Percentiles rank a stretch among this genome's conserved stretches.
Conservation (phyloP, 768 basidiomycete genomes). For the Amanita brunnescens region DNA sequence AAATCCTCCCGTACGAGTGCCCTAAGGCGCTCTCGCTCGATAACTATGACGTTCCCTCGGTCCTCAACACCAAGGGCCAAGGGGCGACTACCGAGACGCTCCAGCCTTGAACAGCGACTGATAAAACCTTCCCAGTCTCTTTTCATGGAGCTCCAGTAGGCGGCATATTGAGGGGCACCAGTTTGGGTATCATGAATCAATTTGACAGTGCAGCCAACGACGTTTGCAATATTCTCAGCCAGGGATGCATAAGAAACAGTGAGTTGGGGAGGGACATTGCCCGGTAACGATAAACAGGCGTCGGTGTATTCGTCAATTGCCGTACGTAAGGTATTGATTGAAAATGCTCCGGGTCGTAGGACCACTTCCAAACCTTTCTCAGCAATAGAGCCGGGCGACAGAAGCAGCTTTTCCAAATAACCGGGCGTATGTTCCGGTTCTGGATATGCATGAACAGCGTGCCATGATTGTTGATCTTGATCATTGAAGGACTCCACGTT, state of each 20-base stretch:
- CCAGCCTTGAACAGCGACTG: conserved; percentile 83
- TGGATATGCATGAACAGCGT: conserved; percentile 48
- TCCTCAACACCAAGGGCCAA: conserved; percentile 49
- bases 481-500: conserved; percentile 28
- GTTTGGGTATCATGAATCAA: conserved; percentile 68
- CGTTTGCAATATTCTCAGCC: conserved; percentile 67
- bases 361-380: conserved; percentile 77
- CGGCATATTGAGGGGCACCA: conserved; percentile 67
- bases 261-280: conserved; percentile 47
- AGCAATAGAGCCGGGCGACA: conserved; percentile 60
- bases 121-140: conserved; percentile 96
- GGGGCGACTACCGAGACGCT: conserved; percentile 78
- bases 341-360: conserved; percentile 85
- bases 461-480: conserved; percentile 37
- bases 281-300: conserved; percentile 58
- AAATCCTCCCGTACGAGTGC: conserved; percentile 57
- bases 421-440: conserved; percentile 74
- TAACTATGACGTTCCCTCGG: conserved; percentile 43
- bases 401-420: conserved; percentile 80
- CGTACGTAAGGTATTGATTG: conserved; percentile 67
- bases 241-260: conserved; percentile 55
- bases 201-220: conserved; percentile 81
- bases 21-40: conserved; percentile 75
- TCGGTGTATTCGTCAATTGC: conserved; percentile 81
- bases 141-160: conserved; percentile 79